Conservation (phyloP, 176 grass and related monocot genomes). For the Eleusine indica region DNA sequence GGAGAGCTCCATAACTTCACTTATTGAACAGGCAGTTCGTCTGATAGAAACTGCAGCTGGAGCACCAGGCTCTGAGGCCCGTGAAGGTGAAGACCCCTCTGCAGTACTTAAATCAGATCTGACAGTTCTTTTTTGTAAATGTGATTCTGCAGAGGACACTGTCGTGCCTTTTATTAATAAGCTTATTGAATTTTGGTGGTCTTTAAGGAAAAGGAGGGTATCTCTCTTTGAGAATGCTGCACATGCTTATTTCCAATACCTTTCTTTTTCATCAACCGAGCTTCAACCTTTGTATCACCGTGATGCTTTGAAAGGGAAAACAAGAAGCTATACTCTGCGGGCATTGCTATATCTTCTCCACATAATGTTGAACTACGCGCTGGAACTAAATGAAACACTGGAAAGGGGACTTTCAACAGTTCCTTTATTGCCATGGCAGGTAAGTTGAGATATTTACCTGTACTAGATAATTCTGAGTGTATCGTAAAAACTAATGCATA, state of each 20-base stretch:
- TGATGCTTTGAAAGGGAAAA: conserved; percentile 65
- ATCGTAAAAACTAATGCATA: conserved; percentile 17
- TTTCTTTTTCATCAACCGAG: conserved; percentile 76
- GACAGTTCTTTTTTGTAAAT: conserved; percentile 64
- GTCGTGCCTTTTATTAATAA: conserved; percentile 50
- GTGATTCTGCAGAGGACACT: conserved; percentile 46
- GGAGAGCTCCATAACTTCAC: conserved; percentile 42
- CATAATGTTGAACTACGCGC: conserved; percentile 88
- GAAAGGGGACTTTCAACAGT: conserved; percentile 70
- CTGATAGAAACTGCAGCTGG: conserved; percentile 72
- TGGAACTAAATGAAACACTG: conserved; percentile 80
- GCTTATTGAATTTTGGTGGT: conserved; percentile 79
- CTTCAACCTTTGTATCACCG: conserved; percentile 47
- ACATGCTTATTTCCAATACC: conserved; percentile 89
- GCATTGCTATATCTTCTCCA: conserved; percentile 83
- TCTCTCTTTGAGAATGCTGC: conserved; percentile 86
- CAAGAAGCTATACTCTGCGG: conserved; percentile 70
- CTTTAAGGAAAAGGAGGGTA: conserved; percentile 77
- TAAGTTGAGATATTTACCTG: conserved; percentile 26
- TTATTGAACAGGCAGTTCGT: conserved; percentile 59
- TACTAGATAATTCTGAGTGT: conserved; percentile 28
- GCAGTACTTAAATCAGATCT: conserved; percentile 69
- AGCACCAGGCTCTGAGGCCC: conserved; percentile 71
- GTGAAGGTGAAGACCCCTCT: conserved; percentile 66
- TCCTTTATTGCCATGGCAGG: conserved; percentile 93